phyloP scores from a whole-genome alignment of 768 basidiomycete genomes.

The Saitozyma podzolica region DNA sequence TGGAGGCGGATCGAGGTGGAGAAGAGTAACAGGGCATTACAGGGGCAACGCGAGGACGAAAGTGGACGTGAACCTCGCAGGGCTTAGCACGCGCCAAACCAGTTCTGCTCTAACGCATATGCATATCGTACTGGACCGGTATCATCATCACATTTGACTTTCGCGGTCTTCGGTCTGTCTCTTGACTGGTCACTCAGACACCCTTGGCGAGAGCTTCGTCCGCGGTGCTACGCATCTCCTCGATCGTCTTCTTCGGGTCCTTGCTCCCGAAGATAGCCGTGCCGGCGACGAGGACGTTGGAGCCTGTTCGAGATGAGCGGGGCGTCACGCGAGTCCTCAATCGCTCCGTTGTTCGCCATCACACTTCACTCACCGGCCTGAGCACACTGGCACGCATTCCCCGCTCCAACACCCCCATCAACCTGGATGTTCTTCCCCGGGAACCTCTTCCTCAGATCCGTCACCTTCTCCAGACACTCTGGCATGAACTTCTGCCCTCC shows the following conservation, averaged over 20 bases:
- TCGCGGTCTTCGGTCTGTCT: no score
- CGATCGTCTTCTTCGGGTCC: constrained; percentile 76
- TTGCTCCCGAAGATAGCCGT: constrained; percentile 86
- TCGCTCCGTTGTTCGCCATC: neutral
- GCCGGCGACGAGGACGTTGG: constrained; percentile 97
- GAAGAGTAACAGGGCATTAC: constrained; percentile 15
- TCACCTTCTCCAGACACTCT: constrained; percentile 86
- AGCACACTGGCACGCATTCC: constrained; percentile 83
- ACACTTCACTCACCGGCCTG: constrained; percentile 65
- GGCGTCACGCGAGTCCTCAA: no score
- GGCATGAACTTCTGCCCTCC: constrained; percentile 97
- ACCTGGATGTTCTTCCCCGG: constrained; percentile 96
- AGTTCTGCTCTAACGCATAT: no score
- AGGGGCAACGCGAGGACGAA: neutral
- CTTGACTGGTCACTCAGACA: neutral
- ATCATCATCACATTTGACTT: no score
- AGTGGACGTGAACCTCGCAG: no score
- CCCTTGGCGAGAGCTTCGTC: constrained; percentile 22
- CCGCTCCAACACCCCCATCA: constrained; percentile 94
- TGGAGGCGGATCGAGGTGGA: constrained; percentile 47
- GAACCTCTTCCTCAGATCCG: constrained; percentile 84
- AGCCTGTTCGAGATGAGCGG: constrained; percentile 66
- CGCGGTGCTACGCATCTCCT: constrained; percentile 23
- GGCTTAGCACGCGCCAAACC: no score
- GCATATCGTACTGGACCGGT: no score